Percentiles rank a stretch among this genome's conserved stretches.
These are phyloP conservation scores for Cylindrodendrum hubeiense DNA, from an alignment of 2,329 filamentous ascomycete genomes.

Conservation along the genomic window DNA sequence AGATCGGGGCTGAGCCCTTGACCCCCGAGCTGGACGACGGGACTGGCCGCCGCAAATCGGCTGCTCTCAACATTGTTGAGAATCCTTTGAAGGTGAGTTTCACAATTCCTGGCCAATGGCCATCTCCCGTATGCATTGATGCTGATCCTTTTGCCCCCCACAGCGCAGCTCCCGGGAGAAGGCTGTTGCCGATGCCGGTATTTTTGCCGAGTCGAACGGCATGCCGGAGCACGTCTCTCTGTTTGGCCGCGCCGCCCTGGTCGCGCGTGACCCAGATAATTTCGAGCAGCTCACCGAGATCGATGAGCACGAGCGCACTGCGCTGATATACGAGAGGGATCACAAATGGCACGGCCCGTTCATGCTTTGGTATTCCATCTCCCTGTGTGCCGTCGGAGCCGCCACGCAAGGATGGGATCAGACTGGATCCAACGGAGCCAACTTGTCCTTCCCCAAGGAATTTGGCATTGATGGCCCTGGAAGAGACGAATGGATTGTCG, in stretches of 20 bases:
- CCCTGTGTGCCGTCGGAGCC: conserved; percentile 66
- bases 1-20: neutral
- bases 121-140: neutral
- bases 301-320: conserved; percentile 50
- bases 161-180: conserved; percentile 43
- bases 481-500: conserved; percentile 58
- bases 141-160: neutral
- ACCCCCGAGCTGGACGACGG: neutral
- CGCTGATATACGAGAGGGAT: conserved; percentile 59
- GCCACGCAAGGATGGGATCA: conserved; percentile 74
- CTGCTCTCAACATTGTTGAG: conserved; percentile 48
- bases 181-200: conserved; percentile 55
- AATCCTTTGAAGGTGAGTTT: conserved; percentile 48
- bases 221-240: conserved; percentile 62
- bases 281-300: conserved; percentile 47
- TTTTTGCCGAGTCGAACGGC: conserved; percentile 63
- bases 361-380: conserved; percentile 59
- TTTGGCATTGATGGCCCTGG: conserved; percentile 52
- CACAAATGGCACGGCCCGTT: conserved; percentile 69
- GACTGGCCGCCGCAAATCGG: conserved; percentile 37
- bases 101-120: neutral
- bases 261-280: conserved; percentile 46
- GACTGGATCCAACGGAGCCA: conserved; percentile 72
- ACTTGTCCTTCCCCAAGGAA: conserved; percentile 67
- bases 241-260: conserved; percentile 53